These are phyloP conservation scores for Caloboletus inedulis DNA, from an alignment of 1,284 basidiomycete genomes.

Conservation along the genomic window DNA sequence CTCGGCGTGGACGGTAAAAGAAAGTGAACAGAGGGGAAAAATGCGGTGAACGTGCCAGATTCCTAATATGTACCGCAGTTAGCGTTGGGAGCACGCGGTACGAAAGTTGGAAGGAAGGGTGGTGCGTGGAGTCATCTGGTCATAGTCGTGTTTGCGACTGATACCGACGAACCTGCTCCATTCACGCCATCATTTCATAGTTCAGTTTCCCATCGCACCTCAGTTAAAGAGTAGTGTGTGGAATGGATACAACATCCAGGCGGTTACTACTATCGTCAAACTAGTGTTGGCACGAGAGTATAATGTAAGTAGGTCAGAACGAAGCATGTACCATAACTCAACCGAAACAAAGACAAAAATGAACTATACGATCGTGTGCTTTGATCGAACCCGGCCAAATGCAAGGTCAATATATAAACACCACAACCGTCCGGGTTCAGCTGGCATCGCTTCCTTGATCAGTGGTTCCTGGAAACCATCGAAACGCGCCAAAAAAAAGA, in stretches of 20 bases:
- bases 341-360: not conserved
- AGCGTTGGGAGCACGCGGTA: no score
- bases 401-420: slow-evolving; percentile 2
- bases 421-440: not conserved
- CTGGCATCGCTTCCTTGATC: slow-evolving; percentile 6
- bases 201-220: not conserved
- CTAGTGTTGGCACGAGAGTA: not conserved
- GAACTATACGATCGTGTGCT: slow-evolving; percentile 1
- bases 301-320: slow-evolving; percentile 12
- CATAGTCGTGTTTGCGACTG: not conserved
- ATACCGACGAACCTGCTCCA: not conserved
- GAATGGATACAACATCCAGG: slow-evolving; percentile 2
- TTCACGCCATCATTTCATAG: no score
- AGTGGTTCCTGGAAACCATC: slow-evolving; percentile 24
- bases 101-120: slow-evolving; percentile 1
- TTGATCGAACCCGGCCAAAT: slow-evolving; percentile 2
- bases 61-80: no score
- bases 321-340: not conserved
- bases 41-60: no score
- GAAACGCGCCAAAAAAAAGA: slow-evolving; percentile 13
- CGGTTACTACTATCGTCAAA: not conserved
- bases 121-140: no score
- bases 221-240: not conserved
- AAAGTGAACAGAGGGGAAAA: no score
- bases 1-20: no score